Evolutionary conservation across 2,329 filamentous ascomycete genomes (phyloP), one percentile per base, ranked within the genome.

Genomic region (Penicillium occitanis): DNA sequence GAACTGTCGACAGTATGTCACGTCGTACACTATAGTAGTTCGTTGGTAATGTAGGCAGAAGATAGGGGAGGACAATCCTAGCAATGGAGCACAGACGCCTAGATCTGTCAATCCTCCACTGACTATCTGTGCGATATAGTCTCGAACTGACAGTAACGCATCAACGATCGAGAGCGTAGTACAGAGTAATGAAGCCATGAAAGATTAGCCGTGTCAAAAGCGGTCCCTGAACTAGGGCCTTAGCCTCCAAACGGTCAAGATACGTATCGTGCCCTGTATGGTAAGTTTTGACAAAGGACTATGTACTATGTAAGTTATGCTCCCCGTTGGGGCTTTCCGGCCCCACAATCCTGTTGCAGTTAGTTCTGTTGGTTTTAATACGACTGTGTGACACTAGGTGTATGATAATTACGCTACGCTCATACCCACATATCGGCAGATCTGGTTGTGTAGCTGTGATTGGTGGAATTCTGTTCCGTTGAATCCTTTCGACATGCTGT

Each of bases 391-490:
- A 33, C 30, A 33, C 6, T 7, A 5, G 30, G 4, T n/a, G 44
- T 48, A 48, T 22, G 44, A 19, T 13, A 46, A 48, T 48, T 48
- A n/a, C 19, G 25, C 40, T 35, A 33, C 2, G 28, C 8, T 60
- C 19, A 19, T 19, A 4, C 22, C 44, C 44, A 25, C 19, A 25
- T 14, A 40, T 58, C 35, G 55, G 40, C 40, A 46, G 13, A 28
- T 33, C 17, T 0, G 11, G 3, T 2, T 30, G 6, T 10, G 28
- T 33, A 28, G 28, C 35, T 28, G 25, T 57, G 25, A 58, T 63
- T 63, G 61, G 61, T 48, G 61, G 61, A 25, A 57, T 40, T 44
- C 17, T 17, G 28, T 44, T 35, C 61, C 61, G 61, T 33, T 63
- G 17, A 19, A 22, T 35, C 4, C 22, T 6, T 60, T 19, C 2